Base-by-base conservation (phyloP, 164 flowering plant genomes). In the Berberis vulgaris region DNA sequence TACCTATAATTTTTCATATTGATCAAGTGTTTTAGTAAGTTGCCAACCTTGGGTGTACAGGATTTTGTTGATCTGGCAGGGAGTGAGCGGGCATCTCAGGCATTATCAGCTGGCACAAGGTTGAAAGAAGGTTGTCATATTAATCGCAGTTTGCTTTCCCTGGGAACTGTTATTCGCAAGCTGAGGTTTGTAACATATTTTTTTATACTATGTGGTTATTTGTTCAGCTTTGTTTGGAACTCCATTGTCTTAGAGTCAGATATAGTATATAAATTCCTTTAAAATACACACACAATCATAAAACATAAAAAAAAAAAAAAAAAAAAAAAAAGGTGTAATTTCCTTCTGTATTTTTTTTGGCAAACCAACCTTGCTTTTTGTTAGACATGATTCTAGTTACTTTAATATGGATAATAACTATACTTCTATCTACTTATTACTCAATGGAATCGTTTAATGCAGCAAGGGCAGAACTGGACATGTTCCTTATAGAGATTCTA, bases 41-140 rank as follows among this genome's bases (percentile, higher is more conserved):
- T 52, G 54, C 13, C n/a, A 4, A 2, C 13, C 2, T 6, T 52
- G 54, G 10, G 54, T 67, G 45, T 54, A 3, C 81, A 94, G 99
- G 85, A 86, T 73, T 95, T 95, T 79, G 89, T 95, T 69, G 99
- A 95, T 82, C 83, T 95, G 65, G 99, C 99, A 1, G 99, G 99
- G 41, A 95, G 99, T 76, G 99, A 95, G 71, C 97, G 97, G 63
- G 94, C 97, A 45, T 89, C 97, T 72, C 99, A 89, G 73, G 75
- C 97, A 70, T 56, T 75, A 60, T 82, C 96, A 61, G 96, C 84
- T 54, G 97, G 97, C 65, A 63, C 87, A 58, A 85, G 97, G 72
- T 73, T 91, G 73, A 95, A 87, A 80, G 99, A 95, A 84, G 99
- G 99, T 45, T 82, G 85, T 73, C 99, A 95, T 83, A 91, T 95